phyloP scores from a whole-genome alignment of 2,329 filamentous ascomycete genomes.

The Coniochaeta hoffmannii region DNA sequence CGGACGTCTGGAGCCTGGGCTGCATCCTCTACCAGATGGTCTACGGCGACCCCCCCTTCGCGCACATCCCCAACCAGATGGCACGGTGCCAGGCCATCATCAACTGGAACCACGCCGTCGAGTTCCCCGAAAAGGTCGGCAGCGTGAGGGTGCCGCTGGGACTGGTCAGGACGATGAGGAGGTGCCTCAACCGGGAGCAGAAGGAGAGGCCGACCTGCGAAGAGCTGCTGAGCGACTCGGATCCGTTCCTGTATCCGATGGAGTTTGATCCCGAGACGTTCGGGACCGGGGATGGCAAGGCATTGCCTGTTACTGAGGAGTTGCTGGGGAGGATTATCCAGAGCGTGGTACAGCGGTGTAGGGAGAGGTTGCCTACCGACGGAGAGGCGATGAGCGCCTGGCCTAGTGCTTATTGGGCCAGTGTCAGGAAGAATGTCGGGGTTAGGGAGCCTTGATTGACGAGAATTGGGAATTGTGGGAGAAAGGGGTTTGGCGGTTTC shows the following conservation, averaged over 20 bases:
- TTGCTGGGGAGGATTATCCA: slow-evolving; percentile 54
- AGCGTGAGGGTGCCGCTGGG: slow-evolving; percentile 51
- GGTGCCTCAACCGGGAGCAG: slow-evolving; percentile 56
- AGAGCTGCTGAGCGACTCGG: slow-evolving; percentile 50
- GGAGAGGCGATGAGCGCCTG: slow-evolving; percentile 46
- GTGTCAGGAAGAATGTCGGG: slow-evolving; percentile 44
- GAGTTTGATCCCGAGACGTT: slow-evolving; percentile 33
- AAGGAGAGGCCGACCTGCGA: slow-evolving; percentile 56
- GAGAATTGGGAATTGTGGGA: slow-evolving; percentile 6
- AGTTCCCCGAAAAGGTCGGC: slow-evolving; percentile 65
- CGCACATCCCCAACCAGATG: slow-evolving; percentile 82
- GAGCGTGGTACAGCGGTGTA: slow-evolving; percentile 52
- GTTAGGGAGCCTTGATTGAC: slow-evolving; percentile 22
- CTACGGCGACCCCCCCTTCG: slow-evolving; percentile 93
- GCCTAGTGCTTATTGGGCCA: slow-evolving; percentile 56
- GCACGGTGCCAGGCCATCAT: slow-evolving; percentile 81
- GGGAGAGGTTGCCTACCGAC: slow-evolving; percentile 51
- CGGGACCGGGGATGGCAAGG: slow-evolving; percentile 29
- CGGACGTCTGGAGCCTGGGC: slow-evolving; percentile 91
- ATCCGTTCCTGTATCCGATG: slow-evolving; percentile 57
- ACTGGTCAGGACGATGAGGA: slow-evolving; percentile 53
- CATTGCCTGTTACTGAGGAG: slow-evolving; percentile 55
- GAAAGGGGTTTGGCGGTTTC: slow-evolving; percentile 5
- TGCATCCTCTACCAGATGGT: slow-evolving; percentile 98
- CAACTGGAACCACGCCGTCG: slow-evolving; percentile 66